Conservation (phyloP, 805 yeast genomes). For the Barnettozyma siamensis region DNA sequence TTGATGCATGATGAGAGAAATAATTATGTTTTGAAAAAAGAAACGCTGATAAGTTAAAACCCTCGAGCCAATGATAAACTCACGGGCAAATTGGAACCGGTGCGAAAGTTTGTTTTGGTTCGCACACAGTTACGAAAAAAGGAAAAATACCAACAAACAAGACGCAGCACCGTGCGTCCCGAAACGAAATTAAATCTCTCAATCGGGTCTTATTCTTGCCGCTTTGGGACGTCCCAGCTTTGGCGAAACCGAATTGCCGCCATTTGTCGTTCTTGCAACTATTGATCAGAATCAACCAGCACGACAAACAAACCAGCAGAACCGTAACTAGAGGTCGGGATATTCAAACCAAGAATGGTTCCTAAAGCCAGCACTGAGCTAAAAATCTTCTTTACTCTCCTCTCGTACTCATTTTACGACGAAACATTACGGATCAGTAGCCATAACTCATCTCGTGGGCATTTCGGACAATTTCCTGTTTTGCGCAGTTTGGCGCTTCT, state of each 20-base stretch:
- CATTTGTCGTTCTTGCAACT: not conserved
- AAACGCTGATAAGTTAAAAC: not conserved
- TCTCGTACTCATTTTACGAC: too few relatives aligned
- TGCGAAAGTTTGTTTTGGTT: slow-evolving; percentile 1
- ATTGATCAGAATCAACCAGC: not conserved
- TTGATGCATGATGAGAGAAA: slow-evolving; percentile 9
- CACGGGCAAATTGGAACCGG: slow-evolving; percentile 10
- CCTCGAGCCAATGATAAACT: slow-evolving; percentile 6
- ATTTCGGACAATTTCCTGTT: too few relatives aligned
- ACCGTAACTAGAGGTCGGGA: too few relatives aligned
- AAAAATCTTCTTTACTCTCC: too few relatives aligned
- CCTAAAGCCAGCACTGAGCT: too few relatives aligned
- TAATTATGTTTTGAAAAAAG: slow-evolving; percentile 1
- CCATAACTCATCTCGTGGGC: too few relatives aligned
- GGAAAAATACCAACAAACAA: slow-evolving; percentile 8
- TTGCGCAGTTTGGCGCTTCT: too few relatives aligned
- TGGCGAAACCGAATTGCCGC: not conserved
- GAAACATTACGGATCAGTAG: too few relatives aligned
- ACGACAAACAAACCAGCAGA: not conserved
- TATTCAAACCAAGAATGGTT: too few relatives aligned
- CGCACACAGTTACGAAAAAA: slow-evolving; percentile 5
- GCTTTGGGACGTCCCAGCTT: slow-evolving; percentile 1
- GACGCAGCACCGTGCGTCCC: slow-evolving; percentile 5
- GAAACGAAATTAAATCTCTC: slow-evolving; percentile 7
- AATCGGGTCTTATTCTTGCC: slow-evolving; percentile 6